These are phyloP conservation scores for Rhodotorula sp. DNA, from an alignment of 1,284 basidiomycete species.

Conservation along the genomic window DNA sequence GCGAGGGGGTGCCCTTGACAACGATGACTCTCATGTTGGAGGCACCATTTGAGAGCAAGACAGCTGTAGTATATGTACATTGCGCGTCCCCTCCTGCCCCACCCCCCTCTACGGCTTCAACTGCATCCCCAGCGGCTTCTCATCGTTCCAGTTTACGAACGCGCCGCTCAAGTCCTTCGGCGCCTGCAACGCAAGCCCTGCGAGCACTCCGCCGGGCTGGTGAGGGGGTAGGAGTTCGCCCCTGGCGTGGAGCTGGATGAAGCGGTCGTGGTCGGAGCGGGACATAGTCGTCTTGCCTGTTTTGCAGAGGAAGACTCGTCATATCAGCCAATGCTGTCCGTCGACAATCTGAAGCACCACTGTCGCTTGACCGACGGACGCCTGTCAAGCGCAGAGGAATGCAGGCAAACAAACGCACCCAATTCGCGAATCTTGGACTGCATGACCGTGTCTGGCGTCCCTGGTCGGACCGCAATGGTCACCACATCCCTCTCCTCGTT, in stretches of 20 bases:
- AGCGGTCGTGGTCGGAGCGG: conserved; percentile 56
- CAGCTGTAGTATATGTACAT: background rate
- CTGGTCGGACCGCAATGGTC: conserved; percentile 74
- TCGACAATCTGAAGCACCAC: no score
- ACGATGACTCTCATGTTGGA: background rate
- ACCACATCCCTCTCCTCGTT: conserved; percentile 74
- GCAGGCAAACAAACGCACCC: conserved; percentile 13
- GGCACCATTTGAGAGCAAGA: background rate
- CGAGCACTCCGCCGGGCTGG: conserved; percentile 67
- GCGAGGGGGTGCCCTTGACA: no score
- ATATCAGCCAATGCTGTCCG: background rate
- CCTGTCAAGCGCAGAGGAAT: no score
- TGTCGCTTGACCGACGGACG: no score
- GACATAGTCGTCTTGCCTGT: conserved; percentile 55
- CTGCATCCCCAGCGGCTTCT: conserved; percentile 37
- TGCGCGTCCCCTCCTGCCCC: background rate
- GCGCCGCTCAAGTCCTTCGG: conserved; percentile 60
- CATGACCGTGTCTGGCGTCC: conserved; percentile 64
- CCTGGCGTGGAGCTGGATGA: conserved; percentile 61
- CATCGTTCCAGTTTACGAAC: conserved; percentile 63
- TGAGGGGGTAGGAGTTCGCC: conserved; percentile 60
- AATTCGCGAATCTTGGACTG: conserved; percentile 37
- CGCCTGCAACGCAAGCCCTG: conserved; percentile 52
- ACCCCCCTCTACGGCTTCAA: background rate
- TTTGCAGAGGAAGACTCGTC: background rate